Evolutionary conservation across 2,329 filamentous ascomycete species (phyloP).

Genomic region (Calonectria multiphialidica): DNA sequence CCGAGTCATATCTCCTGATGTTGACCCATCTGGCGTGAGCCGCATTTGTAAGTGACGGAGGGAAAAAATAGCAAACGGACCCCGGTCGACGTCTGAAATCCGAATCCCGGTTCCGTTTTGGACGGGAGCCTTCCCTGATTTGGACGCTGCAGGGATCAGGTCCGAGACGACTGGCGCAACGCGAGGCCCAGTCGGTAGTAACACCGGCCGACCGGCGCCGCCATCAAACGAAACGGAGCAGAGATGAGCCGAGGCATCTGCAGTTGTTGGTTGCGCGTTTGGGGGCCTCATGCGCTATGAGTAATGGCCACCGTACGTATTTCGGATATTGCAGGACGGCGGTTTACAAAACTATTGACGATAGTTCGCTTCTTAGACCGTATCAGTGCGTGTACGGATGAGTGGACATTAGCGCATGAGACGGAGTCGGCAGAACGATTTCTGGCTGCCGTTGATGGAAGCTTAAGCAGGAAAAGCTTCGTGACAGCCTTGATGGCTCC

Average conservation of each 20-base stretch:
- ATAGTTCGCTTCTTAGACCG: neutral
- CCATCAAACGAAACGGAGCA: neutral
- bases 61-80: constrained; percentile 19
- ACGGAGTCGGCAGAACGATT: neutral
- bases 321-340: constrained; percentile 5
- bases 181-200: constrained; percentile 18
- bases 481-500: neutral
- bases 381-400: neutral
- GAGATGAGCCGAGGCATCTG: constrained; percentile 9
- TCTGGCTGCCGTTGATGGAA: neutral
- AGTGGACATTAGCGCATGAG: neutral
- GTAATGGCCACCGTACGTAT: neutral
- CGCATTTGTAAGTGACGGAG: neutral
- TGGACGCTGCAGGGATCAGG: neutral
- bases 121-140: neutral
- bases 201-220: constrained; percentile 14
- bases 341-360: constrained; percentile 13
- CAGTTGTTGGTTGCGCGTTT: neutral
- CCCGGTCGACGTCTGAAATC: constrained; percentile 10
- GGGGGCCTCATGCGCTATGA: neutral
- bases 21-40: constrained; percentile 25
- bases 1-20: constrained; percentile 24
- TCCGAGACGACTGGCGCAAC: neutral
- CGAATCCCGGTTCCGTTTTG: constrained; percentile 29
- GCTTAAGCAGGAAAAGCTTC: neutral